A percentile compares a stretch with the other conserved stretches of the same genome.
Evolutionary conservation across 306 rosid genomes (phyloP).

Genomic region (Benincasa hispida): DNA sequence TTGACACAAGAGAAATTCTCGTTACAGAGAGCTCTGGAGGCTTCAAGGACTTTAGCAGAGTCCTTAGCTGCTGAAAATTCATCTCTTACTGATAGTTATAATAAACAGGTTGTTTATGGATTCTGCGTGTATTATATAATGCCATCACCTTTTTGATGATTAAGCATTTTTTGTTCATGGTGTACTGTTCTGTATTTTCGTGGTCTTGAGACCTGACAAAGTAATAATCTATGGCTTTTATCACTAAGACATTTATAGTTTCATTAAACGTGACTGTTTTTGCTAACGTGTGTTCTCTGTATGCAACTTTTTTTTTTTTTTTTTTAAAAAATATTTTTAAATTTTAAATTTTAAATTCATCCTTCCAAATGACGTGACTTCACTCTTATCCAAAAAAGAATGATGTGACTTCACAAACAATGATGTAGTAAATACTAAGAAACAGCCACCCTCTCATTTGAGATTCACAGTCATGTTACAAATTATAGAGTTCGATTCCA

Average conservation of each 20-base stretch:
- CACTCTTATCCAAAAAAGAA: too few species aligned
- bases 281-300: not conserved
- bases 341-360: not conserved
- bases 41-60: conserved; percentile 67
- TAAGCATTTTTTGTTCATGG: not conserved
- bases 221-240: not conserved
- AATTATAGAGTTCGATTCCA: not conserved
- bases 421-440: not conserved
- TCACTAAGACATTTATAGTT: not conserved
- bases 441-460: not conserved
- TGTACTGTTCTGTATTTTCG: not conserved
- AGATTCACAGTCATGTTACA: not conserved
- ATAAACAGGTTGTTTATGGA: conserved; percentile 60
- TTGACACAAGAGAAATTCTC: conserved; percentile 88
- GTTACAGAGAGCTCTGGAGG: conserved; percentile 77
- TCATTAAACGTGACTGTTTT: not conserved
- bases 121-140: not conserved
- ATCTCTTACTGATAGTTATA: conserved; percentile 78
- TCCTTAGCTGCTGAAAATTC: conserved; percentile 95
- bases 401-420: not conserved
- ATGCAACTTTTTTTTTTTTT: not conserved
- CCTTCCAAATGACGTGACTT: not conserved
- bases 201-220: not conserved
- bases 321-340: too few species aligned
- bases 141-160: not conserved